Evolutionary conservation across 163 green algal genomes (phyloP).

Genomic region (Prototheca cutis): DNA sequence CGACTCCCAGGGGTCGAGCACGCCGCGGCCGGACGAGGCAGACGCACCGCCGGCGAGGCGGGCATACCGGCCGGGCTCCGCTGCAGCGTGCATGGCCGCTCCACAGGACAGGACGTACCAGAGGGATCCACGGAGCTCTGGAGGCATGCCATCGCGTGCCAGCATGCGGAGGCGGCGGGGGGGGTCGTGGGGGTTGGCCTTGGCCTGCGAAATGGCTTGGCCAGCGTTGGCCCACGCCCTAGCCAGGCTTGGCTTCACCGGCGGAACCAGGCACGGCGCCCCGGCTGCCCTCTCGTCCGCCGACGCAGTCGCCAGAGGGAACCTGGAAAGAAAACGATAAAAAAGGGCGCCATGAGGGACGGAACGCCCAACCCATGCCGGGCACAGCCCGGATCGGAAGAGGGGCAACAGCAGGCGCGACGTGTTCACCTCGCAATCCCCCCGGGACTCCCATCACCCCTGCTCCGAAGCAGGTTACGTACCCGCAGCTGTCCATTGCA

Average conservation of each 20-base stretch:
- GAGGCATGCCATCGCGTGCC: not conserved
- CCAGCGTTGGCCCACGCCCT: not conserved
- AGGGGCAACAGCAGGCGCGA: too few species aligned
- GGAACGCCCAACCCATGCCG: too few species aligned
- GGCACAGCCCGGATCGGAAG: too few species aligned
- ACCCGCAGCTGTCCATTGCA: constrained; percentile 9
- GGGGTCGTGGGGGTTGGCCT: not conserved
- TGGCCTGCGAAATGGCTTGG: not conserved
- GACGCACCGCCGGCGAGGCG: too few species aligned
- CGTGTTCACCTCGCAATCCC: too few species aligned
- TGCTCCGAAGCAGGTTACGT: too few species aligned
- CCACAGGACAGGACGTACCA: not conserved
- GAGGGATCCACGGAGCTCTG: not conserved
- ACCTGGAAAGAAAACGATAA: too few species aligned
- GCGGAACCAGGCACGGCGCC: constrained; percentile 1
- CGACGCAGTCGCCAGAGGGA: constrained; percentile 2
- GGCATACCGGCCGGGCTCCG: not conserved
- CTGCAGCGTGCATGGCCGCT: not conserved
- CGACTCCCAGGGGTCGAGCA: too few species aligned
- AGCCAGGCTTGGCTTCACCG: constrained; percentile 2
- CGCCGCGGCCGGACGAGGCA: too few species aligned
- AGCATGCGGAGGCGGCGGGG: not conserved
- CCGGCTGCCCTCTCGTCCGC: constrained; percentile 2
- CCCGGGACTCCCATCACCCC: too few species aligned
- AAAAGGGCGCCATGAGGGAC: too few species aligned